Base-by-base conservation (phyloP, 192 early-diverging fungal species). In the Coemansia biformis region DNA sequence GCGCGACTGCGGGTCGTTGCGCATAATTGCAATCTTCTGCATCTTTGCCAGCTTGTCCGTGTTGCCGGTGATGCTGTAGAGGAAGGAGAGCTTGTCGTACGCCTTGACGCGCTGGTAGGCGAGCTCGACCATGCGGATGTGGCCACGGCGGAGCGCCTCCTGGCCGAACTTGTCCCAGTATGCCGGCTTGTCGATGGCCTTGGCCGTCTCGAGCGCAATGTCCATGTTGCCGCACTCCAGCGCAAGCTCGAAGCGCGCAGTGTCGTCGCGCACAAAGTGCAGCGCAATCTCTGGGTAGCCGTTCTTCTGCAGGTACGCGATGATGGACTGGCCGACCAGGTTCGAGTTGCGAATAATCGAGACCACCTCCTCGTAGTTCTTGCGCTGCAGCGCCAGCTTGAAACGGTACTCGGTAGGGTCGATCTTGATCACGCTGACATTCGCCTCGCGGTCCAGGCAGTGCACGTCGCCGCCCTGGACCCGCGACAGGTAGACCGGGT, bases 321-420 rank as follows among this genome's bases (percentile, higher is more conserved):
- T 99, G 67, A 99, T 99, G 16, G 91, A 89, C 63, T 99, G 96
- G 5, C 96, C 96, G 8, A 97, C 90, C 36, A 99, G 73, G 70
- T 97, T 97, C 7, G 89, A 92, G 48, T 83, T 93, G 39, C 89
- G 87, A 62, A 99, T 97, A 50, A 99, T 92, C 56, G 90, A 83
- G 40, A 99, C 77, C 0, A 99, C 96, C 60, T 97, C 89, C 47
- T 93, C 91, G 66, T 97, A 97, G 69, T 99, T 90, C 35, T 84
- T 80, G 49, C 86, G 81, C 26, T 90, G 81, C 28, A 99, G 76
- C 1, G 96, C 90, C 38, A 93, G 75, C 74, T 99, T 99, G 85
- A 99, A 99, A 4, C 86, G 83, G 76, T 96, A 99, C 65, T 99
- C 96, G n/a, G 93, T 97, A 3, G 94, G 93, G 50, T 99, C 96